Percentiles rank a stretch among this genome's conserved stretches.
phyloP scores from a whole-genome alignment of 345 rosid species.

The Corchorus olitorius region DNA sequence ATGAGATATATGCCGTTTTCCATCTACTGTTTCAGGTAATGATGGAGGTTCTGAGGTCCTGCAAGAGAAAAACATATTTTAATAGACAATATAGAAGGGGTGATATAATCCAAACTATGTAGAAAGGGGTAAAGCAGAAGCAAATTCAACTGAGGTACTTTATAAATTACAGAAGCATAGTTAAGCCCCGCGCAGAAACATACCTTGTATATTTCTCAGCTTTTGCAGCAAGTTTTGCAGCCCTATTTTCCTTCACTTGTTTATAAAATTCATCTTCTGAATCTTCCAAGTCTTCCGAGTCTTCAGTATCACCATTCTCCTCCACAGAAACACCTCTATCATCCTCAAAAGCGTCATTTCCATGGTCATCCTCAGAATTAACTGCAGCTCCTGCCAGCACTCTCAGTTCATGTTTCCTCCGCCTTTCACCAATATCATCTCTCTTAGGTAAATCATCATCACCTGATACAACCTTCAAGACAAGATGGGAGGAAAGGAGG shows the following conservation, averaged over 20 bases:
- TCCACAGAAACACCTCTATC: slow-evolving; percentile 32
- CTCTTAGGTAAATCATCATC: slow-evolving; percentile 87
- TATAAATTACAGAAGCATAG: not conserved
- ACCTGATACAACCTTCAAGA: slow-evolving; percentile 66
- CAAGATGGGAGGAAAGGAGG: slow-evolving; percentile 4
- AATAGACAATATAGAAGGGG: not conserved
- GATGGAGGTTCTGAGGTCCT: slow-evolving; percentile 40
- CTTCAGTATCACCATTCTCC: slow-evolving; percentile 40
- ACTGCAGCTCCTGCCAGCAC: slow-evolving; percentile 84
- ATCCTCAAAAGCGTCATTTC: slow-evolving; percentile 26
- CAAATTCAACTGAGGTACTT: not conserved
- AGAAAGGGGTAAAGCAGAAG: not conserved
- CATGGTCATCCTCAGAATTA: slow-evolving; percentile 57
- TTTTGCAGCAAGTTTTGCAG: slow-evolving; percentile 67
- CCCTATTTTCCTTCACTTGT: slow-evolving; percentile 53
- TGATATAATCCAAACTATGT: not conserved
- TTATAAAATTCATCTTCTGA: slow-evolving; percentile 74
- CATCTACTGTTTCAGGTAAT: slow-evolving; percentile 64
- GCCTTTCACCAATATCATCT: slow-evolving; percentile 95
- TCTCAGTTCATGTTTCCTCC: slow-evolving; percentile 82
- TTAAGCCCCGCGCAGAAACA: slow-evolving; percentile 16
- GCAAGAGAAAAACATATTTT: slow-evolving; percentile 8
- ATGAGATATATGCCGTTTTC: slow-evolving; percentile 55
- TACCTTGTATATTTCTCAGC: slow-evolving; percentile 68
- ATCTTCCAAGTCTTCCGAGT: slow-evolving; percentile 19